These are phyloP conservation scores for Penicillium sp. DNA, from an alignment of 2,329 filamentous ascomycete genomes.

Conservation along the genomic window DNA sequence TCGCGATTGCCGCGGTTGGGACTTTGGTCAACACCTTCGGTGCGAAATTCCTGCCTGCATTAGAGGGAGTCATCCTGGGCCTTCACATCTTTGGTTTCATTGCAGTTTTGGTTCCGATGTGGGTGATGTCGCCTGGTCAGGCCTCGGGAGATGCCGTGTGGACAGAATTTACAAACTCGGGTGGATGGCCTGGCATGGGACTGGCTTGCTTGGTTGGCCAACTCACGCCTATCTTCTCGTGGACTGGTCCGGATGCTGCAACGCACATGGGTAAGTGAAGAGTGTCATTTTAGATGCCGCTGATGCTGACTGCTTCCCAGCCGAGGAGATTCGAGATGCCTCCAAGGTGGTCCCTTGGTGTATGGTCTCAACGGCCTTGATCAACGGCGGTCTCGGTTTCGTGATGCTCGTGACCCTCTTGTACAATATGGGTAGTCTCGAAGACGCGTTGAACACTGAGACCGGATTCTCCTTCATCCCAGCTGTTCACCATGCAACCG, in stretches of 20 bases:
- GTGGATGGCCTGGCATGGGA: constrained; percentile 35
- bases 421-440: constrained; percentile 41
- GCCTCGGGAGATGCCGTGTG: constrained; percentile 27
- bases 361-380: constrained; percentile 44
- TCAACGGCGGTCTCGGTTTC: constrained; percentile 47
- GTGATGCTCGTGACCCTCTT: constrained; percentile 42
- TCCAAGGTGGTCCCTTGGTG: constrained; percentile 45
- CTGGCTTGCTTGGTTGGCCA: constrained; percentile 39
- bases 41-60: constrained; percentile 42
- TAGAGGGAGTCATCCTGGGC: constrained; percentile 49
- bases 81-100: constrained; percentile 47
- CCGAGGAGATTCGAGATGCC: constrained; percentile 49
- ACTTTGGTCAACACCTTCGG: constrained; percentile 50
- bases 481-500: constrained; percentile 46
- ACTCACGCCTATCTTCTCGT: constrained; percentile 25
- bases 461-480: constrained; percentile 49
- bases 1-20: constrained; percentile 44
- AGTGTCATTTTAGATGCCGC: neutral
- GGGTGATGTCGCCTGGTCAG: constrained; percentile 25
- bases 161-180: constrained; percentile 36
- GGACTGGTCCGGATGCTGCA: constrained; percentile 31
- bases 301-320: constrained; percentile 17
- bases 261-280: constrained; percentile 30
- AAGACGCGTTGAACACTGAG: constrained; percentile 35
- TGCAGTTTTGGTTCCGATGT: constrained; percentile 36